These are phyloP conservation scores for Abrus pulchellus DNA, from an alignment of 306 rosid genomes.

Conservation along the genomic window DNA sequence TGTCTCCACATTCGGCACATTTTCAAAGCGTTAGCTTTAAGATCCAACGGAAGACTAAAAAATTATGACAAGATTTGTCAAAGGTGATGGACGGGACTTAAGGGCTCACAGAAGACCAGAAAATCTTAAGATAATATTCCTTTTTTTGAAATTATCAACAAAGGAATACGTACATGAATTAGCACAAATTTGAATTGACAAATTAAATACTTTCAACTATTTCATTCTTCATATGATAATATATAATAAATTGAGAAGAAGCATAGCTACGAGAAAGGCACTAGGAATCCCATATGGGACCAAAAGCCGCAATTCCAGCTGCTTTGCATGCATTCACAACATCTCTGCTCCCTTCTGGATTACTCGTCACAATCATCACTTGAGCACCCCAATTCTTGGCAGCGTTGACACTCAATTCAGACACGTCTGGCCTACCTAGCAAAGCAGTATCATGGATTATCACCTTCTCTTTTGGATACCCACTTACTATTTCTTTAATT, in stretches of 20 bases:
- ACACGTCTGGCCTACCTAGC: constrained; percentile 61
- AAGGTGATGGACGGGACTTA: background rate
- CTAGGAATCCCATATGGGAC: constrained; percentile 72
- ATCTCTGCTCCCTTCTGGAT: constrained; percentile 69
- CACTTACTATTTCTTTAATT: constrained; percentile 53
- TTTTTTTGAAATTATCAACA: background rate
- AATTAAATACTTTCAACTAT: background rate
- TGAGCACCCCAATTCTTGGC: constrained; percentile 56
- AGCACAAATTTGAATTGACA: background rate
- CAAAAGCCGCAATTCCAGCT: constrained; percentile 61
- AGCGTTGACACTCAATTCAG: constrained; percentile 49
- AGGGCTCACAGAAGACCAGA: constrained; percentile 4
- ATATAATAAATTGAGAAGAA: too few relatives aligned
- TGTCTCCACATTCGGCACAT: too few relatives aligned
- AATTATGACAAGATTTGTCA: background rate
- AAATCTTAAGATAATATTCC: background rate
- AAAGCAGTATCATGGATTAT: constrained; percentile 60
- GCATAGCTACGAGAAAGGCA: background rate
- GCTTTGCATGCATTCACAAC: constrained; percentile 61
- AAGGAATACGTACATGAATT: background rate
- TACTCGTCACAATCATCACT: constrained; percentile 68
- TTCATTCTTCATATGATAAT: too few relatives aligned
- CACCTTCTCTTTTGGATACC: constrained; percentile 52
- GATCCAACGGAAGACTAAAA: too few relatives aligned
- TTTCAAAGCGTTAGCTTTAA: background rate